phyloP scores from a whole-genome alignment of 2,329 filamentous ascomycete species.

The Neonectria neomacrospora region DNA sequence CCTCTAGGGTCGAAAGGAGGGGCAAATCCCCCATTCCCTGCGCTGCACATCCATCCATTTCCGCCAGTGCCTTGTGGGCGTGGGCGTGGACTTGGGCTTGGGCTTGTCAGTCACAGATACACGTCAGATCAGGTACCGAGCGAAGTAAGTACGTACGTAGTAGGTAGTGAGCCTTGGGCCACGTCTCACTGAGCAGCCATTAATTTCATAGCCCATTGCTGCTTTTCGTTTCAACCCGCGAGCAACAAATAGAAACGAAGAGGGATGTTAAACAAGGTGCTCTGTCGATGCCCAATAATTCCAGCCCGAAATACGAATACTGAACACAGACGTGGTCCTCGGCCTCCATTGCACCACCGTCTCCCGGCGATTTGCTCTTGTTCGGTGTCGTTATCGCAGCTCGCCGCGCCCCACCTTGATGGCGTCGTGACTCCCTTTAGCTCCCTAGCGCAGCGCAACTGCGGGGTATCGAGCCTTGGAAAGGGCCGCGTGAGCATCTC shows the following conservation, averaged over 20 bases:
- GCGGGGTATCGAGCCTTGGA: slow-evolving; percentile 26
- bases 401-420: slow-evolving; percentile 22
- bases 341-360: neutral
- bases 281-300: neutral
- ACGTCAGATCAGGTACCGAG: slow-evolving; percentile 34
- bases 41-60: slow-evolving; percentile 15
- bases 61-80: slow-evolving; percentile 1
- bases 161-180: slow-evolving; percentile 1
- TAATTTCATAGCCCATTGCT: neutral
- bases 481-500: slow-evolving; percentile 26
- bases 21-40: slow-evolving; percentile 22
- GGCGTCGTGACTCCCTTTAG: slow-evolving; percentile 26
- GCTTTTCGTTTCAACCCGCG: neutral
- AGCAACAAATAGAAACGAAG: neutral
- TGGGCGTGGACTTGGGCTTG: neutral
- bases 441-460: slow-evolving; percentile 26
- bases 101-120: slow-evolving; percentile 22
- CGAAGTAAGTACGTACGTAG: neutral
- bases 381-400: slow-evolving; percentile 9
- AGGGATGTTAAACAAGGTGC: neutral
- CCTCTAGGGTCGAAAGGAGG: slow-evolving; percentile 9
- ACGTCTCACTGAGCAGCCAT: neutral
- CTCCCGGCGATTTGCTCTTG: neutral
- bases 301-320: neutral
- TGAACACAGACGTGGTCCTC: neutral